These are phyloP conservation scores for Arabidopsis arenosa DNA, from an alignment of 345 rosid species.

Conservation along the genomic window DNA sequence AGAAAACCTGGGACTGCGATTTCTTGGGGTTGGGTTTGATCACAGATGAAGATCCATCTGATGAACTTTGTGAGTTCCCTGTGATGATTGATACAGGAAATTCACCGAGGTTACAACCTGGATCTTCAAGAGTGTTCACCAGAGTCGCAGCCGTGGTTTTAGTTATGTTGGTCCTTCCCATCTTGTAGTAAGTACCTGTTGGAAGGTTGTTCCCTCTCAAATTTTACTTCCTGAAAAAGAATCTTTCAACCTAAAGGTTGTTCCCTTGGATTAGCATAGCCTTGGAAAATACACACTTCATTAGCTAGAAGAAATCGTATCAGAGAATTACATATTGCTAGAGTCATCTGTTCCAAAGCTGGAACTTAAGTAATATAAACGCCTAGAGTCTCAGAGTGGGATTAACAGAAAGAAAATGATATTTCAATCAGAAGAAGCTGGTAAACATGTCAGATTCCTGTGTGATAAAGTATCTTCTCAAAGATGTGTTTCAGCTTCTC, in stretches of 20 bases:
- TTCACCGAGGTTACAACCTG: constrained; percentile 34
- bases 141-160: constrained; percentile 26
- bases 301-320: constrained; percentile 8
- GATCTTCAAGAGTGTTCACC: constrained; percentile 22
- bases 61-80: constrained; percentile 66
- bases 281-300: neutral
- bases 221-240: constrained; percentile 24
- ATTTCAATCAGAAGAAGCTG: constrained; percentile 20
- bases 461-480: constrained; percentile 40
- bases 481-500: constrained; percentile 46
- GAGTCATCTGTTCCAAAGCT: constrained; percentile 11
- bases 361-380: neutral
- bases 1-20: constrained; percentile 70
- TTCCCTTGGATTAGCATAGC: neutral
- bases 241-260: constrained; percentile 6
- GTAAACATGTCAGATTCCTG: constrained; percentile 41
- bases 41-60: constrained; percentile 67
- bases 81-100: constrained; percentile 58
- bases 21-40: constrained; percentile 64
- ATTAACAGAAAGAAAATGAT: constrained; percentile 2
- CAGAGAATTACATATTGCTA: constrained; percentile 14
- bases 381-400: neutral
- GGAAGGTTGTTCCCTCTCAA: neutral
- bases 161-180: constrained; percentile 32
- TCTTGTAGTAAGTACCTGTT: constrained; percentile 8